These are phyloP conservation scores for Xylaria acuta DNA, from an alignment of 495 filamentous ascomycete genomes.

Conservation along the genomic window DNA sequence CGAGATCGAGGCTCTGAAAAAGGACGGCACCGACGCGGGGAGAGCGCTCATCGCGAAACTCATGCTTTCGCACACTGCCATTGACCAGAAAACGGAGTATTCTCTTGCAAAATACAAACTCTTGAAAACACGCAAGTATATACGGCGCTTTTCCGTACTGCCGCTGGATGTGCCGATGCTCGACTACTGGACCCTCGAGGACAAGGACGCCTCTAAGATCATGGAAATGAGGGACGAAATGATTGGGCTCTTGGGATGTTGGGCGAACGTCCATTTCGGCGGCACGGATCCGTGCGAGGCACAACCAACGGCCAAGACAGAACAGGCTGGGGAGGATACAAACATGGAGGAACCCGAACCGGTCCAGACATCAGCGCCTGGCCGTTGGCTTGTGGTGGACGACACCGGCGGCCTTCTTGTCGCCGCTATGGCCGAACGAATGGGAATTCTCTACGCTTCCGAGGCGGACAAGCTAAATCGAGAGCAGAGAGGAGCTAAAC, in stretches of 20 bases:
- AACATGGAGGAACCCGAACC: slow-evolving; percentile 35
- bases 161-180: slow-evolving; percentile 81
- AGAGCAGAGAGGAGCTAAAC: slow-evolving; percentile 16
- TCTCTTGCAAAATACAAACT: slow-evolving; percentile 94
- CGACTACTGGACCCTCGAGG: slow-evolving; percentile 72
- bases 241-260: slow-evolving; percentile 67
- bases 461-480: slow-evolving; percentile 40
- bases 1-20: slow-evolving; percentile 93
- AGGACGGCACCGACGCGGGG: slow-evolving; percentile 74
- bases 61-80: slow-evolving; percentile 78
- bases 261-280: slow-evolving; percentile 59
- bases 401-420: slow-evolving; percentile 87
- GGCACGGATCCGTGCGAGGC: slow-evolving; percentile 45
- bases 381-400: slow-evolving; percentile 84
- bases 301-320: slow-evolving; percentile 14
- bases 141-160: slow-evolving; percentile 81
- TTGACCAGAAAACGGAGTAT: slow-evolving; percentile 94
- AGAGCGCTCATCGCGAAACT: slow-evolving; percentile 89
- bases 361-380: slow-evolving; percentile 28
- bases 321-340: slow-evolving; percentile 35
- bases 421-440: slow-evolving; percentile 87
- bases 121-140: slow-evolving; percentile 91
- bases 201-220: slow-evolving; percentile 78
- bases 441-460: slow-evolving; percentile 75
- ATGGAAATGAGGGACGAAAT: slow-evolving; percentile 90